Evolutionary conservation across 257 asterid genomes (phyloP).

Genomic region (Nicotiana benthamiana): DNA sequence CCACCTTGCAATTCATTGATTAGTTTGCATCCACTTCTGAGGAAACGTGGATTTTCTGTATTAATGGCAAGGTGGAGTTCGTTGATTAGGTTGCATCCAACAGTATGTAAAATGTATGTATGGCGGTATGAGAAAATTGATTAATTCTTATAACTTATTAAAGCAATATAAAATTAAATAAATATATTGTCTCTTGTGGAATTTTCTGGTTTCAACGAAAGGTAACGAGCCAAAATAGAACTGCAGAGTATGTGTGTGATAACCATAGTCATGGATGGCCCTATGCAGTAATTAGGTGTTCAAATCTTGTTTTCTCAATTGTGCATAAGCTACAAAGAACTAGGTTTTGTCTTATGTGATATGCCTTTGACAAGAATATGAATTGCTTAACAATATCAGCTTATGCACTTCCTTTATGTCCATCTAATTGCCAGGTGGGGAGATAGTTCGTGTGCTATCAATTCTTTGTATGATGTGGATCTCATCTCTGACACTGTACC

Average conservation of each 20-base stretch:
- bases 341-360: not conserved
- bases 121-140: not conserved
- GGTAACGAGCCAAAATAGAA: not conserved
- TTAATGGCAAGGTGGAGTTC: not conserved
- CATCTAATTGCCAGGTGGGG: constrained; percentile 53
- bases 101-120: not conserved
- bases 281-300: not conserved
- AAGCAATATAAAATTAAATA: not conserved
- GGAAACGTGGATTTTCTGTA: not conserved
- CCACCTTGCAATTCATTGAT: not conserved
- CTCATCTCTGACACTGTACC: constrained; percentile 69
- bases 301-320: not conserved
- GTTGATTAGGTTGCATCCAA: not conserved
- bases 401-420: not conserved
- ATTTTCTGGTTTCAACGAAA: not conserved
- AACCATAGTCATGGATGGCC: not conserved
- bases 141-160: not conserved
- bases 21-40: not conserved
- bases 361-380: not conserved
- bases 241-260: not conserved
- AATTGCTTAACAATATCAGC: not conserved
- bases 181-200: not conserved
- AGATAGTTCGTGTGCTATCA: constrained; percentile 63
- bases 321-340: not conserved
- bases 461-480: constrained; percentile 77